Evolutionary conservation across 306 rosid genomes (phyloP), one percentile per base, ranked within the genome.

Genomic region (Alnus glutinosa): DNA sequence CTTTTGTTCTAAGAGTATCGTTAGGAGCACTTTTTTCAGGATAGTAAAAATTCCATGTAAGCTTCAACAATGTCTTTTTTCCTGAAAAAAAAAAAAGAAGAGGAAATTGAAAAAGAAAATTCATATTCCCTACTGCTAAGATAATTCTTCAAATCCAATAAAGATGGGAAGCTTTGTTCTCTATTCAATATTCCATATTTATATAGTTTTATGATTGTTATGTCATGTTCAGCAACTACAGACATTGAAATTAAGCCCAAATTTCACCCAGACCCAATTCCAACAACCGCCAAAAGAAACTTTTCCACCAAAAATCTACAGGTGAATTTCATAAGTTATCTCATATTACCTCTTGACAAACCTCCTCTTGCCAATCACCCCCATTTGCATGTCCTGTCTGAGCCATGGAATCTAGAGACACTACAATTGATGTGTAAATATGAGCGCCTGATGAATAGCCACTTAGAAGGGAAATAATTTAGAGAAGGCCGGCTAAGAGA

Each of bases 361-460:
- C 77, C 80, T 88, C 97, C 82, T 93, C 98, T 84, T 85, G 95
- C 98, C 93, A 89, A 81, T 91, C 97, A 73, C 67, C 88, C 42
- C 91, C 94, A 90, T 83, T 90, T 77, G 88, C 83, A 57, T 87
- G 97, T 80, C 90, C 88, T 55, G 87, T 85, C 87, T 84, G 97
- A 47, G 87, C 81, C 18, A 96, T 87, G 77, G 94, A 89, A 82
- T 92, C 98, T 83, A 89, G 81, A 84, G 97, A 91, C 71, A 90
- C 93, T 89, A 82, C 86, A 85, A 76, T 68, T 73, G 58, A 71
- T 51, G 69, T 71, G 67, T 67, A 7, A 67, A 67, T 36, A 64
- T 6, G n/a, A 8, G 30, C 79, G 55, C 28, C 68, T 70, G 34
- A 66, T 14, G 61, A 77, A 66, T 47, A 55, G 18, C 69, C 1